These are phyloP conservation scores for Ceratocystiopsis sp. DNA, from an alignment of 2,329 filamentous ascomycete genomes.

Conservation along the genomic window DNA sequence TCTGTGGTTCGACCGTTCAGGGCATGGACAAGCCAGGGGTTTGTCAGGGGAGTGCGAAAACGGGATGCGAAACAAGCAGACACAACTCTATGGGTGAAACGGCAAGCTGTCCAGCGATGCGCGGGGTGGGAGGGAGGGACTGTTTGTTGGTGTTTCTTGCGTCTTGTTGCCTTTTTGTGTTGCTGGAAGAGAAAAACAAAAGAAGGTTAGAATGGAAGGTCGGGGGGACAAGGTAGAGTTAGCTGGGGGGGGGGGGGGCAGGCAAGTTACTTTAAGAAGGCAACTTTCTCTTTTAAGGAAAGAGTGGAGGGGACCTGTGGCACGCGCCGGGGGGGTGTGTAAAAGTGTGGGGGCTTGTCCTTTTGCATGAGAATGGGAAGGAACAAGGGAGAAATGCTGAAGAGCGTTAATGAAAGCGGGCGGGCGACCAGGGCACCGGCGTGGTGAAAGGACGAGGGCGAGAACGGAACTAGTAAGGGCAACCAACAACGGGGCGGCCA, in stretches of 20 bases:
- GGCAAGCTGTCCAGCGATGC: not conserved
- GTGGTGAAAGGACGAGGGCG: not conserved
- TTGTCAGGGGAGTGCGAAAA: no score
- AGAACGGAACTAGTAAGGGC: not conserved
- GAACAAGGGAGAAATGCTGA: slow-evolving; percentile 5
- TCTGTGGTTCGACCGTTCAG: slow-evolving; percentile 3
- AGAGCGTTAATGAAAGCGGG: slow-evolving; percentile 9
- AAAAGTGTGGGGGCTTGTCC: no score
- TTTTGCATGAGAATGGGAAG: slow-evolving; percentile 2
- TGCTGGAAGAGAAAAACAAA: slow-evolving; percentile 2
- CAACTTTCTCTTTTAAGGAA: slow-evolving; percentile 10
- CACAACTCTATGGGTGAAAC: no score
- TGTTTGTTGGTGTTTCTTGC: not conserved
- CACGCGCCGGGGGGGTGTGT: slow-evolving; percentile 4
- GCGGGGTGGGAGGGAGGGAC: not conserved
- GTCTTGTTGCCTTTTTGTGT: not conserved
- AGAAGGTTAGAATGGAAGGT: not conserved
- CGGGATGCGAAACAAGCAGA: no score
- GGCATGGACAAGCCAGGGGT: no score
- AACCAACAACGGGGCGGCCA: slow-evolving; percentile 2
- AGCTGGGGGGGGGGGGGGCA: slow-evolving; percentile 8
- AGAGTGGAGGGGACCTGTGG: slow-evolving; percentile 6
- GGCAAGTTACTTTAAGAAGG: slow-evolving; percentile 10
- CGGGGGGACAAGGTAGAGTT: not conserved
- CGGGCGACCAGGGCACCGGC: not conserved